phyloP scores from a whole-genome alignment of 306 rosid species.

The Cicer bijugum region DNA sequence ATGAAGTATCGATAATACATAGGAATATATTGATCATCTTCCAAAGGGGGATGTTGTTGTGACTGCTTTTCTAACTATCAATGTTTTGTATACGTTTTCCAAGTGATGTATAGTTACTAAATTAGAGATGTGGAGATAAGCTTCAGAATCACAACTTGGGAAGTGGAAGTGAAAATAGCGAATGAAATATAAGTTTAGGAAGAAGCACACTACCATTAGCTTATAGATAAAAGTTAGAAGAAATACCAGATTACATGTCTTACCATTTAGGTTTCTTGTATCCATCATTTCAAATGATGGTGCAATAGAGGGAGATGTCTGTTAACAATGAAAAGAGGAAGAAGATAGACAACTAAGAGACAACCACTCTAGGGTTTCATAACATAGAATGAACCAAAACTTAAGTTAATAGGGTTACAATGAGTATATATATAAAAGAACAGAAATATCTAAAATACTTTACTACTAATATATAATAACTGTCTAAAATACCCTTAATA shows the following conservation, averaged over 20 bases:
- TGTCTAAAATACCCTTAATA: no score
- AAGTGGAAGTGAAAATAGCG: background rate
- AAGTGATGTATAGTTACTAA: background rate
- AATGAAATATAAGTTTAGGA: background rate
- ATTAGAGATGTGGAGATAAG: background rate
- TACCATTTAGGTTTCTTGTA: background rate
- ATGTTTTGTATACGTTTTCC: conserved; percentile 12
- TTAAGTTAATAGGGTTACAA: no score
- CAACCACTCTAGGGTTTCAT: no score
- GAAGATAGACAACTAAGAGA: no score
- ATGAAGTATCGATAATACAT: no score
- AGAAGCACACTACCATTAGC: background rate
- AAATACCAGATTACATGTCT: background rate
- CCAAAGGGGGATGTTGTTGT: conserved; percentile 24
- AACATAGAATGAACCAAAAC: no score
- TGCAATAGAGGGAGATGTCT: background rate
- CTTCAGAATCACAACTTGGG: background rate
- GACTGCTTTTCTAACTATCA: conserved; percentile 30
- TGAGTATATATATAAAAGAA: no score
- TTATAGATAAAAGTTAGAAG: conserved; percentile 10
- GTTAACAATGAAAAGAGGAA: no score
- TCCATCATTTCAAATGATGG: background rate
- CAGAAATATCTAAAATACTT: no score
- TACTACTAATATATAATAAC: no score
- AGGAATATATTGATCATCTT: background rate